Conservation (phyloP, 495 filamentous ascomycete genomes). For the Aspergillus biplanus region DNA sequence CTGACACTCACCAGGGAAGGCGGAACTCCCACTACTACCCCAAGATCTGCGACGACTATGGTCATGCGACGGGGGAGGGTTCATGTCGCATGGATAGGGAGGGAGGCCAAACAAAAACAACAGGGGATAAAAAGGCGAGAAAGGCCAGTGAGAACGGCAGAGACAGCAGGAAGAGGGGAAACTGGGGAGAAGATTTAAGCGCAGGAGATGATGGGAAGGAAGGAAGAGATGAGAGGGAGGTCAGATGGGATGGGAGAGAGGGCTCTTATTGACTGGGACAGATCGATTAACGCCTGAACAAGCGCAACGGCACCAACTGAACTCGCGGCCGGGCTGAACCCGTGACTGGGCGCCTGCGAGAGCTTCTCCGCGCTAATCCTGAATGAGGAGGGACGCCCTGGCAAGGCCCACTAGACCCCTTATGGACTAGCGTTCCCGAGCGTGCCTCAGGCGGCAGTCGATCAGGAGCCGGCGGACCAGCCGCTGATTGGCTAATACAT, state of each 20-base stretch:
- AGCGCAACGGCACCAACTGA: constrained; percentile 22
- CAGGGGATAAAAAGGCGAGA: not conserved
- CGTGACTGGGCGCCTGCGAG: constrained; percentile 44
- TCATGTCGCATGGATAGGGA: constrained; percentile 37
- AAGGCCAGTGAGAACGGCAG: constrained; percentile 1
- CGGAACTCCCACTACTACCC: constrained; percentile 42
- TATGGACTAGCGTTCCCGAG: constrained; percentile 45
- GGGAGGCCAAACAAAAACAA: constrained; percentile 10
- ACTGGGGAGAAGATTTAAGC: constrained; percentile 20
- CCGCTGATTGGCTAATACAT: constrained; percentile 19
- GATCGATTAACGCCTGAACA: constrained; percentile 17
- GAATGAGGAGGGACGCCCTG: constrained; percentile 26
- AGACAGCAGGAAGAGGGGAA: constrained; percentile 4
- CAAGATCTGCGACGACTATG: constrained; percentile 39
- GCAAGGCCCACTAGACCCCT: constrained; percentile 21
- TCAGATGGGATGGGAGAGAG: constrained; percentile 13
- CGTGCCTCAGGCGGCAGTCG: constrained; percentile 34
- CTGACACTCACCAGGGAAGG: constrained; percentile 42
- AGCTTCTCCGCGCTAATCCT: constrained; percentile 40
- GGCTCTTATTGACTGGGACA: constrained; percentile 11
- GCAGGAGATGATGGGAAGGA: constrained; percentile 10
- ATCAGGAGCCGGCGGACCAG: constrained; percentile 37
- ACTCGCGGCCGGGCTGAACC: constrained; percentile 35
- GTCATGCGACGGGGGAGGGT: constrained; percentile 37
- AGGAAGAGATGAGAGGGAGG: constrained; percentile 7